Conservation (phyloP, 345 rosid genomes). For the Pugionium cornutum region DNA sequence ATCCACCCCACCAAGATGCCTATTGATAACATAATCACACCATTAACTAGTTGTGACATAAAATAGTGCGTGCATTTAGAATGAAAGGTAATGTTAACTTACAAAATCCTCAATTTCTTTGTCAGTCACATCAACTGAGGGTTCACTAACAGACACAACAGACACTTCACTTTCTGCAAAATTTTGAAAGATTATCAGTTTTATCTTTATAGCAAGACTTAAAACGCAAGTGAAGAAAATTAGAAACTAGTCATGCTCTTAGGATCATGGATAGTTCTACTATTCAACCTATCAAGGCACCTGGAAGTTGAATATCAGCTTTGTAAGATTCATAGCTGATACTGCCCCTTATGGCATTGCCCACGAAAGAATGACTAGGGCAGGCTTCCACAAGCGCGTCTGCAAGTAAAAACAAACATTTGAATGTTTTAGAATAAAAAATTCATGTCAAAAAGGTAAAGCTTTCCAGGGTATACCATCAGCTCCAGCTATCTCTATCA, state of each 20-base stretch:
- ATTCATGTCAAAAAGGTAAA: slow-evolving; percentile 5
- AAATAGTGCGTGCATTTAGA: neutral
- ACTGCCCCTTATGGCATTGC: slow-evolving; percentile 50
- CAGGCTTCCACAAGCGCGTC: slow-evolving; percentile 44
- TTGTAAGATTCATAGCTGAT: slow-evolving; percentile 46
- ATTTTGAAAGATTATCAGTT: slow-evolving; percentile 14
- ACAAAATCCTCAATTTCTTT: slow-evolving; percentile 70
- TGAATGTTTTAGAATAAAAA: neutral
- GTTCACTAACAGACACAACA: slow-evolving; percentile 58
- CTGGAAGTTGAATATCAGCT: slow-evolving; percentile 71
- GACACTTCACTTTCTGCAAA: slow-evolving; percentile 67
- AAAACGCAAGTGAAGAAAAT: neutral
- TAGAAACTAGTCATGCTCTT: slow-evolving; percentile 10
- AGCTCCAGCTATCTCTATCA: slow-evolving; percentile 79
- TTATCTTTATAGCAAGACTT: neutral
- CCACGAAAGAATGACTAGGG: slow-evolving; percentile 43
- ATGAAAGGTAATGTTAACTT: slow-evolving; percentile 41
- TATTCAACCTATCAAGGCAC: slow-evolving; percentile 41
- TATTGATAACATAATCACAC: slow-evolving; percentile 28
- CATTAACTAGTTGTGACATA: slow-evolving; percentile 19
- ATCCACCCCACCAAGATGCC: slow-evolving; percentile 92
- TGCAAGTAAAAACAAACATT: slow-evolving; percentile 36
- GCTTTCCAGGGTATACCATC: slow-evolving; percentile 42
- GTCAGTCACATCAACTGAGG: slow-evolving; percentile 46
- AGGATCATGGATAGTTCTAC: slow-evolving; percentile 10